A percentile compares a stretch with the other conserved stretches of the same genome.
Evolutionary conservation across 176 grass and related monocot species (phyloP).

Genomic region (Oryza rufipogon): DNA sequence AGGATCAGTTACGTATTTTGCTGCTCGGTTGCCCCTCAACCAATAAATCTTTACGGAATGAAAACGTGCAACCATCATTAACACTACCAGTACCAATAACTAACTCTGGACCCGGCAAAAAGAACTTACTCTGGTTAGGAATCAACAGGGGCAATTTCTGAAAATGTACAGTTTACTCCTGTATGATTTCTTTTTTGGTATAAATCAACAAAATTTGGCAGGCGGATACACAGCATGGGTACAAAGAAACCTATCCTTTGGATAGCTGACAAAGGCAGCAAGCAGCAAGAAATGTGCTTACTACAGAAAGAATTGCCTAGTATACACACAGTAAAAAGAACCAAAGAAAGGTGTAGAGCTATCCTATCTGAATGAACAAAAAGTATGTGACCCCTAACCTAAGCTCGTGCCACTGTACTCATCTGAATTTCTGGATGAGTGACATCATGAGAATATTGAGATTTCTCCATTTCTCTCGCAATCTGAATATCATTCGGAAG

Average conservation of each 20-base stretch:
- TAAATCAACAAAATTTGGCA: conserved; percentile 63
- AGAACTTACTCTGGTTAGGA: not conserved
- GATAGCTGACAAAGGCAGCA: conserved; percentile 60
- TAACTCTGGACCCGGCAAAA: no score
- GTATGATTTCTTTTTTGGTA: conserved; percentile 54
- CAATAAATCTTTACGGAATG: not conserved
- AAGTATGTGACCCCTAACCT: conserved; percentile 47
- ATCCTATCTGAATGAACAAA: conserved; percentile 52
- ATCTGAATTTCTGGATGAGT: conserved; percentile 70
- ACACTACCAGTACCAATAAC: not conserved
- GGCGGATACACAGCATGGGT: conserved; percentile 64
- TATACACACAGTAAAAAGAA: conserved; percentile 67
- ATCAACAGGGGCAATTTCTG: conserved; percentile 14
- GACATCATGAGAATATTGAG: conserved; percentile 38
- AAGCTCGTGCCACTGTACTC: conserved; percentile 58
- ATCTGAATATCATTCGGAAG: conserved; percentile 86
- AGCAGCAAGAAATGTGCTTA: conserved; percentile 56
- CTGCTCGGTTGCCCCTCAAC: not conserved
- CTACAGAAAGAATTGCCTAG: conserved; percentile 85
- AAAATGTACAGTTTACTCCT: conserved; percentile 46
- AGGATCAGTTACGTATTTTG: conserved; percentile 18
- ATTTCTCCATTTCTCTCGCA: conserved; percentile 88
- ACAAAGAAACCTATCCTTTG: conserved; percentile 73
- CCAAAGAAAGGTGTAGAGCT: conserved; percentile 47
- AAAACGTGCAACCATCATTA: not conserved